Evolutionary conservation across 805 yeast species (phyloP).

Genomic region (Saccharomyces cerevisiae): DNA sequence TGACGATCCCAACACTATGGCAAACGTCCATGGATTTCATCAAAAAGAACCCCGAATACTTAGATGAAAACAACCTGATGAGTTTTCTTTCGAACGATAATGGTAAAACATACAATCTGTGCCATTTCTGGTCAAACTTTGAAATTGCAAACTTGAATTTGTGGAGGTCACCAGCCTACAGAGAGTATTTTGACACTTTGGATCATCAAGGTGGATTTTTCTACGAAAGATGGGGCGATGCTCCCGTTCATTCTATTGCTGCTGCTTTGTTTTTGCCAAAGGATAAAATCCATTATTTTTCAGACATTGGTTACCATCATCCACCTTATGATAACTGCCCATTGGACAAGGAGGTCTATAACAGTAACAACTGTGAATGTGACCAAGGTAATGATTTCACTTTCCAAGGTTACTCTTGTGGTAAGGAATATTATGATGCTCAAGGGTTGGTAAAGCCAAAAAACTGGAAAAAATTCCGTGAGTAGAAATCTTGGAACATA

Average conservation of each 20-base stretch:
- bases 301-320: slow-evolving; percentile 74
- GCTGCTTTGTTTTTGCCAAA: slow-evolving; percentile 62
- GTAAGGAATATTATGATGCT: slow-evolving; percentile 48
- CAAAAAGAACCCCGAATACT: slow-evolving; percentile 46
- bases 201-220: slow-evolving; percentile 75
- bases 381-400: slow-evolving; percentile 65
- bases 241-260: slow-evolving; percentile 79
- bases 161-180: slow-evolving; percentile 65
- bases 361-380: slow-evolving; percentile 61
- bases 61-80: slow-evolving; percentile 56
- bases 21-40: slow-evolving; percentile 57
- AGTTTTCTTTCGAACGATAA: slow-evolving; percentile 64
- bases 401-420: slow-evolving; percentile 62
- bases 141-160: slow-evolving; percentile 71
- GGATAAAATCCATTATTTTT: slow-evolving; percentile 62
- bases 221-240: slow-evolving; percentile 91
- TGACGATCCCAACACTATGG: slow-evolving; percentile 76
- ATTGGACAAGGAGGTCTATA: slow-evolving; percentile 49
- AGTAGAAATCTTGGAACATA: background rate
- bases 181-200: slow-evolving; percentile 55
- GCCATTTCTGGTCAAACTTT: slow-evolving; percentile 86
- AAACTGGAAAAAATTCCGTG: slow-evolving; percentile 47
- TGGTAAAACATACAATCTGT: slow-evolving; percentile 66
- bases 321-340: slow-evolving; percentile 76
- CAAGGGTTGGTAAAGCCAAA: slow-evolving; percentile 45